Evolutionary conservation across 1,284 basidiomycete species (phyloP).

Genomic region (Rhodotorula sp.): DNA sequence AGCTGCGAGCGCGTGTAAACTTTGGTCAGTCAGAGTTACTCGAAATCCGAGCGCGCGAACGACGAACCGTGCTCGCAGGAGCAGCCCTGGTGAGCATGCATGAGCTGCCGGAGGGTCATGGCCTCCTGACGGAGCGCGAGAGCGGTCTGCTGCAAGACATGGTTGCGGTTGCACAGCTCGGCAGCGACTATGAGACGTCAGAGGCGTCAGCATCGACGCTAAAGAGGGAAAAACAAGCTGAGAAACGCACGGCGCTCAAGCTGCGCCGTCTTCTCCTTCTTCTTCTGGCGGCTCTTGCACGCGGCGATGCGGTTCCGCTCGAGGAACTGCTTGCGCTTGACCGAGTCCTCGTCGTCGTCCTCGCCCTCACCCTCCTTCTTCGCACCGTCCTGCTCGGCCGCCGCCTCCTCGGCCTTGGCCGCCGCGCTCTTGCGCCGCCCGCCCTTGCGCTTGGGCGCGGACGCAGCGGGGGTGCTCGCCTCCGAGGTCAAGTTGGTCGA

Average conservation of each 20-base stretch:
- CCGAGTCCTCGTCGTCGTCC: constrained; percentile 16
- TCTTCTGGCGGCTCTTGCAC: constrained; percentile 37
- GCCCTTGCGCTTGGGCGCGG: constrained; percentile 1
- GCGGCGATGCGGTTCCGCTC: constrained; percentile 41
- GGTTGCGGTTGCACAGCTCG: constrained; percentile 29
- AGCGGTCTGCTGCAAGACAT: constrained; percentile 25
- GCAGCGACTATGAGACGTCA: constrained; percentile 14
- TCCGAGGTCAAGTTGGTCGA: not conserved
- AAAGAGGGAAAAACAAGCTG: not conserved
- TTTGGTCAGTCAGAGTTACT: not conserved
- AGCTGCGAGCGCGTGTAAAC: not conserved
- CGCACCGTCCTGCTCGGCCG: not conserved
- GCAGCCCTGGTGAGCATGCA: constrained; percentile 28
- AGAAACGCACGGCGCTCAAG: constrained; percentile 30
- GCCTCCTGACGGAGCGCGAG: constrained; percentile 33
- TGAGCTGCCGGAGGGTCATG: constrained; percentile 25
- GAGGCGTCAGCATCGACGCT: not conserved
- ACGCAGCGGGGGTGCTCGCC: constrained; percentile 2
- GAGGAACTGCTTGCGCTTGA: constrained; percentile 28
- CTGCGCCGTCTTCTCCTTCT: constrained; percentile 35
- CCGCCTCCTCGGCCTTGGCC: not conserved
- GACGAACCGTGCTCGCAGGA: constrained; percentile 30
- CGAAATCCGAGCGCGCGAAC: not conserved
- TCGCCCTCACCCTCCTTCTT: constrained; percentile 4
- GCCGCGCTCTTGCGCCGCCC: not conserved